Evolutionary conservation across 768 basidiomycete species (phyloP), one percentile per base, ranked within the genome.

Genomic region (Lactarius akahatsu): DNA sequence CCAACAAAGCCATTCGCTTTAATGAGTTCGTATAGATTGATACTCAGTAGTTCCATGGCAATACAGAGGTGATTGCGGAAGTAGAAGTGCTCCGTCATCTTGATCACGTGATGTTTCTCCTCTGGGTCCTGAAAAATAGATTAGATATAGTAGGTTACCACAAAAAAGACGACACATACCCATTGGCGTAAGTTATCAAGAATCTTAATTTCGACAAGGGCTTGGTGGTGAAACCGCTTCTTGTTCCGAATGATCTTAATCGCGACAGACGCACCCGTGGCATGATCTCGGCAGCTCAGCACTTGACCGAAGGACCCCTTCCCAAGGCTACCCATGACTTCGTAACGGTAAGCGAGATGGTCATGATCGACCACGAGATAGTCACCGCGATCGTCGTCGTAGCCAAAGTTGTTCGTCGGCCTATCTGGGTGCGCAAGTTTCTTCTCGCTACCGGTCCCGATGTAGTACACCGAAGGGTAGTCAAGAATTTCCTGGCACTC

Each of bases 211-310:
- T 98, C 97, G n/a, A 98, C 96, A 54, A 98, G 77, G 0, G 96
- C 97, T 76, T 98, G 97, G 72, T 96, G 93, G 76, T 98, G 96
- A 81, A 98, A 98, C 57, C 97, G 85, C 78, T 98, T 98, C 83
- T 98, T 98, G 81, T 98, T 98, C 47, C 97, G 88, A 72, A 99
- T 98, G 69, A 99, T 98, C 83, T 99, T 99, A 80, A 99, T 88
- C 20, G 97, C 97, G 11, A 98, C 93, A n/a, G 94, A 95, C 72
- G 92, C 86, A 11, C 97, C 97, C 15, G 95, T 94, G 73, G 86
- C 88, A 74, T 98, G 93, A 77, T 98, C 97, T 50, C 96, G 88
- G 76, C 96, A 98, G 74, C 92, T 90, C 23, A 98, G 77, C 16
- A 99, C 97, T 75, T 98, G 97, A 20, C 97, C 97, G 72, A 99